Percentiles rank a stretch among this genome's conserved stretches.
Conservation (phyloP, 371 early-diverging fungal genomes). For the Mucor ambiguus region DNA sequence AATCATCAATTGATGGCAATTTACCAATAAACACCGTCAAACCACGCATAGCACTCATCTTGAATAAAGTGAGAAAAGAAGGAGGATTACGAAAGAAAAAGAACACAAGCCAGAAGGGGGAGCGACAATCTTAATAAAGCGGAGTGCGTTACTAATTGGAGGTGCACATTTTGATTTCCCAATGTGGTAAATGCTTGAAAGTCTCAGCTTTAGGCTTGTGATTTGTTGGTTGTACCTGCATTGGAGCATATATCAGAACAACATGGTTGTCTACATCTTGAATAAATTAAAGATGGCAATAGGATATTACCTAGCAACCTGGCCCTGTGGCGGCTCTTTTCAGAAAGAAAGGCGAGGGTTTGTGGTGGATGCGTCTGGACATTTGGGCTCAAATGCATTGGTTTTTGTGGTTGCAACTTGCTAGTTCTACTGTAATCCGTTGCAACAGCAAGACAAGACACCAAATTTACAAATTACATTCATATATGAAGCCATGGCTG, state of each 20-base stretch:
- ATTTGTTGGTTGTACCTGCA: background rate
- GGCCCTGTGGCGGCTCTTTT: too few species aligned
- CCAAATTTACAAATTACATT: background rate
- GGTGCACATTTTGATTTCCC: background rate
- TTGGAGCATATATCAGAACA: too few species aligned
- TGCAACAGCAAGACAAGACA: background rate
- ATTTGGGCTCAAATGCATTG: background rate
- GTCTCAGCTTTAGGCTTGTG: background rate
- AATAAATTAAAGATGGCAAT: background rate
- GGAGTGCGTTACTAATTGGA: background rate
- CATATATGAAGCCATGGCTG: background rate
- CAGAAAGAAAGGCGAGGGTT: too few species aligned
- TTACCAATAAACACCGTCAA: conserved; percentile 33
- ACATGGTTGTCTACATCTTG: too few species aligned
- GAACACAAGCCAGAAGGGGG: background rate
- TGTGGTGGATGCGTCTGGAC: background rate
- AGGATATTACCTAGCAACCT: background rate
- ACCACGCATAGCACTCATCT: conserved; percentile 32
- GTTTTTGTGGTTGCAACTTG: background rate
- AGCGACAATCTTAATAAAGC: background rate
- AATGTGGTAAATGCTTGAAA: background rate
- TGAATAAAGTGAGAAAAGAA: background rate
- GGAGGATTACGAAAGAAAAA: background rate
- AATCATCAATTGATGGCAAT: background rate
- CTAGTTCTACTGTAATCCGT: background rate